Percentiles rank a stretch among this genome's conserved stretches.
Conservation (phyloP, 1,284 basidiomycete genomes). For the Cryptococcus neoformans region DNA sequence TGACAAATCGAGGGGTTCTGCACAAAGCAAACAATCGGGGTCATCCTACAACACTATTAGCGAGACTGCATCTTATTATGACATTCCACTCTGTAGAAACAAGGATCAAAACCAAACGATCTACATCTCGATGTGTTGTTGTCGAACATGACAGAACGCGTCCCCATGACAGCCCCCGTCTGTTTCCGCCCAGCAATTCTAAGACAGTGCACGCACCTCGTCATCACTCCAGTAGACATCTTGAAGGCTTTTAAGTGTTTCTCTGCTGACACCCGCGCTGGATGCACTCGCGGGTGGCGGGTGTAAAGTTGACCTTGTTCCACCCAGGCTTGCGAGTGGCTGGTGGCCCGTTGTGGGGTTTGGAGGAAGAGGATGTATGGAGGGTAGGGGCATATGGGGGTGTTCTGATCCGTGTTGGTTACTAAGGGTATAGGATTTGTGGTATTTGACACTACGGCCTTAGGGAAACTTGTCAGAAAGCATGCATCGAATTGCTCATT, state of each 20-base stretch:
- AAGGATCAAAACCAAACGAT: background rate
- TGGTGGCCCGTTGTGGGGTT: slow-evolving; percentile 47
- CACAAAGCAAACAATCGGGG: slow-evolving; percentile 95
- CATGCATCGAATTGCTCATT: too few species aligned
- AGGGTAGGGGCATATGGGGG: slow-evolving; percentile 1
- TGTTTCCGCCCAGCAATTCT: background rate
- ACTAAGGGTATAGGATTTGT: too few species aligned
- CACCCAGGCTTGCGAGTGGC: slow-evolving; percentile 13
- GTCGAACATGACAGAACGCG: background rate
- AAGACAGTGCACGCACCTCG: slow-evolving; percentile 54
- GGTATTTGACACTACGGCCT: too few species aligned
- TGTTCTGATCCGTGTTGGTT: background rate
- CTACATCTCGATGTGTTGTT: background rate
- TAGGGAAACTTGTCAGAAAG: too few species aligned
- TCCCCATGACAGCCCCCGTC: background rate
- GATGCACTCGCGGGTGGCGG: slow-evolving; percentile 22
- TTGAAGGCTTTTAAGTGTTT: slow-evolving; percentile 63
- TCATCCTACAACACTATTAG: slow-evolving; percentile 67
- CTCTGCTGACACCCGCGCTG: slow-evolving; percentile 43
- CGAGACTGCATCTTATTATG: background rate
- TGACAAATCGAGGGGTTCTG: slow-evolving; percentile 98
- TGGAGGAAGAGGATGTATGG: slow-evolving; percentile 40
- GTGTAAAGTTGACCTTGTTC: background rate
- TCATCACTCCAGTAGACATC: slow-evolving; percentile 99
- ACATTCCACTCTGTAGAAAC: background rate